Evolutionary conservation across 441 rosid species (phyloP).

Genomic region (Adansonia gregorii): DNA sequence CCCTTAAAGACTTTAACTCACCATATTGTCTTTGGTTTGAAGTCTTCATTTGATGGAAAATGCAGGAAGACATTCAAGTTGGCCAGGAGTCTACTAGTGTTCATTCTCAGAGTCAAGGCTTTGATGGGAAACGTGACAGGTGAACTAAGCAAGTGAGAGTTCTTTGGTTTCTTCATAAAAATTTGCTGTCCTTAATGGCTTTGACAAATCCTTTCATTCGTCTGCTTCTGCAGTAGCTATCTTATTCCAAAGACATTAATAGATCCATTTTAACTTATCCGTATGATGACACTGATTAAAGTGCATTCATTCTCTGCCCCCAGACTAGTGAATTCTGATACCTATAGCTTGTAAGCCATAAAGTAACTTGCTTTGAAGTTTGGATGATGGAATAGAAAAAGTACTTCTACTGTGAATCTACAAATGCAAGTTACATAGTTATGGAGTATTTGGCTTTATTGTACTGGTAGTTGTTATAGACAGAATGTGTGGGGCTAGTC

Average conservation of each 20-base stretch:
- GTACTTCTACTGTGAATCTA: neutral
- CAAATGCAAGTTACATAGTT: neutral
- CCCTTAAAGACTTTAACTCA: neutral
- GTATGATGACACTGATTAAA: constrained; percentile 21
- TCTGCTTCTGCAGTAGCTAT: constrained; percentile 12
- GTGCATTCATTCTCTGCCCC: constrained; percentile 16
- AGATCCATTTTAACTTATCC: constrained; percentile 12
- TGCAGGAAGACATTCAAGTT: constrained; percentile 67
- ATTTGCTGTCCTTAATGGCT: constrained; percentile 30
- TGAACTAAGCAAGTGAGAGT: constrained; percentile 91
- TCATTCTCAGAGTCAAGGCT: constrained; percentile 40
- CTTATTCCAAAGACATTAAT: neutral
- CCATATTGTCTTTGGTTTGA: constrained; percentile 28
- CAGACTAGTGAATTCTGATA: constrained; percentile 5
- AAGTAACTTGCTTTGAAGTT: neutral
- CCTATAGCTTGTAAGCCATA: neutral
- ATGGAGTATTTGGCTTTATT: neutral
- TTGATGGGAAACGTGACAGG: constrained; percentile 78
- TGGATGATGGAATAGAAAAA: neutral
- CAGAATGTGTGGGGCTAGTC: neutral
- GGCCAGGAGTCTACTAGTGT: constrained; percentile 37
- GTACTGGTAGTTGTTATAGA: neutral
- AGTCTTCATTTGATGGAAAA: constrained; percentile 36
- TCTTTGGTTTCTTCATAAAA: constrained; percentile 58
- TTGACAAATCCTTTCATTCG: constrained; percentile 14